phyloP scores from a whole-genome alignment of 2,329 filamentous ascomycete genomes.

The Daldinia sp. region DNA sequence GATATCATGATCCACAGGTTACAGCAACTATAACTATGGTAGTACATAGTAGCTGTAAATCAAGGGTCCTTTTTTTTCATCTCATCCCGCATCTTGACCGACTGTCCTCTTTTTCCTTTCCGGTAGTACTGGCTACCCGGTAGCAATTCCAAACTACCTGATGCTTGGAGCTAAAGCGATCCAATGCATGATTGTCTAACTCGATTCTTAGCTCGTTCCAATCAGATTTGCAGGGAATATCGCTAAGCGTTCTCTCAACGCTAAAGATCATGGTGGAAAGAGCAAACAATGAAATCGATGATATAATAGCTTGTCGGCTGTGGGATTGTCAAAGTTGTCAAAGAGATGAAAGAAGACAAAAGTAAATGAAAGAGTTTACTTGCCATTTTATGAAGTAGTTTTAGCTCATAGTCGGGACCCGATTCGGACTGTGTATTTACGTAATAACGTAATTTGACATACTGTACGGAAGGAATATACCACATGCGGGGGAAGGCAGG shows the following conservation, averaged over 20 bases:
- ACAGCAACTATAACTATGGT: neutral
- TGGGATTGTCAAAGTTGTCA: neutral
- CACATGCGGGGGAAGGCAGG: neutral
- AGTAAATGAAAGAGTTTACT: neutral
- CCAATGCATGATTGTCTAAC: neutral
- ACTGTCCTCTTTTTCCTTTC: neutral
- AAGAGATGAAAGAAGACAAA: neutral
- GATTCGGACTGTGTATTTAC: neutral
- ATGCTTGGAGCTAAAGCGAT: neutral
- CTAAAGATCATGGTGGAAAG: neutral
- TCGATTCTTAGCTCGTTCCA: neutral
- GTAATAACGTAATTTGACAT: neutral
- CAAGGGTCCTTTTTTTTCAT: neutral
- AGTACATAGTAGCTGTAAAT: neutral
- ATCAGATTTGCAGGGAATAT: neutral
- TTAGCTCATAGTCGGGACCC: neutral
- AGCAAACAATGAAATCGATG: neutral
- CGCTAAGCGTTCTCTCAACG: neutral
- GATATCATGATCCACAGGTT: conserved; percentile 20
- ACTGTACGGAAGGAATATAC: conserved; percentile 4
- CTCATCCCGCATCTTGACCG: neutral
- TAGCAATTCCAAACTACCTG: neutral
- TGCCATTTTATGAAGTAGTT: neutral
- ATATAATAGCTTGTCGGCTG: neutral
- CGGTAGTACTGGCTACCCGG: neutral